Evolutionary conservation across 805 yeast species (phyloP).

Genomic region (Sungouiella blattae): DNA sequence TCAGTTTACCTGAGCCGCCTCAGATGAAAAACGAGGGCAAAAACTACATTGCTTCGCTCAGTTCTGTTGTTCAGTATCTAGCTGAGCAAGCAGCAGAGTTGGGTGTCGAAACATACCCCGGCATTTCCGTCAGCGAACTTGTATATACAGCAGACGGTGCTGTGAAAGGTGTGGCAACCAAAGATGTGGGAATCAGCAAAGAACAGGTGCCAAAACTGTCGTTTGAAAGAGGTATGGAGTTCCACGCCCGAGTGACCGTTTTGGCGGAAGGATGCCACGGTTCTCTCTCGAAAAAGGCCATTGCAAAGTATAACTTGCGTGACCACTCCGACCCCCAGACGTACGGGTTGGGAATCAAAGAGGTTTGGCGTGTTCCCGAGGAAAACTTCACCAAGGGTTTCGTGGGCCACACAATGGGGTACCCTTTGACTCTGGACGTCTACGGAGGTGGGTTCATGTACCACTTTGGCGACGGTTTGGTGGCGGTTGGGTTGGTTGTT

Average conservation of each 20-base stretch:
- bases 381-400: constrained; percentile 76
- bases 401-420: constrained; percentile 87
- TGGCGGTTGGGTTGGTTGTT: constrained; percentile 88
- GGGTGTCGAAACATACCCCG: constrained; percentile 92
- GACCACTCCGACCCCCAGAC: constrained; percentile 71
- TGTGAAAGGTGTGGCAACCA: constrained; percentile 89
- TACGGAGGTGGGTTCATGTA: constrained; percentile 98
- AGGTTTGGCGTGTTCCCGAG: constrained; percentile 92
- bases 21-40: constrained; percentile 77
- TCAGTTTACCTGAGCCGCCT: constrained; percentile 90
- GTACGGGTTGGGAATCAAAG: constrained; percentile 93
- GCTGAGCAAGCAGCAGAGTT: constrained; percentile 87
- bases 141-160: constrained; percentile 55
- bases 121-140: constrained; percentile 80
- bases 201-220: constrained; percentile 72
- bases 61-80: constrained; percentile 75
- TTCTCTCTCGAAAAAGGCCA: constrained; percentile 75
- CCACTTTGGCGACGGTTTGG: constrained; percentile 92
- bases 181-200: constrained; percentile 82
- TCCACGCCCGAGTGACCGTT: constrained; percentile 83
- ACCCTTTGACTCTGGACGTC: constrained; percentile 66
- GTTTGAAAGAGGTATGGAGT: constrained; percentile 97
- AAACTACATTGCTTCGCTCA: constrained; percentile 82
- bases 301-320: constrained; percentile 66
- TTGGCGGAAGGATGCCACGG: constrained; percentile 99